Percentiles rank a stretch among this genome's conserved stretches.
phyloP scores from a whole-genome alignment of 805 yeast species.

The Metschnikowia lachancei region DNA sequence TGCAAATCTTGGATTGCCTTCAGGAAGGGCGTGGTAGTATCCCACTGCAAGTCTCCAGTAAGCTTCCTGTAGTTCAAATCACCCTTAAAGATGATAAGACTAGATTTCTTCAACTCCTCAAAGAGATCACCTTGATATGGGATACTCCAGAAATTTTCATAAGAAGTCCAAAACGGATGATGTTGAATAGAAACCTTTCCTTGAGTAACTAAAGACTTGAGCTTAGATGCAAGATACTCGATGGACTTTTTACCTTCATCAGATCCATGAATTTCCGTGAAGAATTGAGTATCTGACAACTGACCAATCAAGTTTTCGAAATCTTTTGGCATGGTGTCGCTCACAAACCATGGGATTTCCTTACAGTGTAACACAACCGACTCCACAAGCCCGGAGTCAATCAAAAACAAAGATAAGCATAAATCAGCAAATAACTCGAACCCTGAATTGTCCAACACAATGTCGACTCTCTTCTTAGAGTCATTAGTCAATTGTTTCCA shows the following conservation, averaged over 20 bases:
- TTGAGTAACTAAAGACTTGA: slow-evolving; percentile 21
- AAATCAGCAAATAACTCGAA: slow-evolving; percentile 92
- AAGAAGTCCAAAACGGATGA: slow-evolving; percentile 85
- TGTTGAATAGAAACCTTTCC: slow-evolving; percentile 35
- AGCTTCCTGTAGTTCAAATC: slow-evolving; percentile 94
- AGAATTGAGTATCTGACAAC: slow-evolving; percentile 50
- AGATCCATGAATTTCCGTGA: slow-evolving; percentile 38
- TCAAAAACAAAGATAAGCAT: slow-evolving; percentile 38
- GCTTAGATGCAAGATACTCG: slow-evolving; percentile 21
- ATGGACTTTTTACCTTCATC: slow-evolving; percentile 24
- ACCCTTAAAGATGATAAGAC: slow-evolving; percentile 84
- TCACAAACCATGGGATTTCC: slow-evolving; percentile 94
- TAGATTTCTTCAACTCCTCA: slow-evolving; percentile 57
- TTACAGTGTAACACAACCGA: slow-evolving; percentile 82
- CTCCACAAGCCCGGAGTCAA: slow-evolving; percentile 66
- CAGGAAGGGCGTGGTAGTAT: slow-evolving; percentile 69
- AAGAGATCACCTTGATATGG: slow-evolving; percentile 63
- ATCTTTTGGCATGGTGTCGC: slow-evolving; percentile 89
- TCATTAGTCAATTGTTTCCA: slow-evolving; percentile 50
- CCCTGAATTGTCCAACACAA: slow-evolving; percentile 90
- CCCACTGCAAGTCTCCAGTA: slow-evolving; percentile 90
- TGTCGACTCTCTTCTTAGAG: slow-evolving; percentile 57
- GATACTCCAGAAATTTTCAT: slow-evolving; percentile 71
- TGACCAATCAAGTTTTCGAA: slow-evolving; percentile 57
- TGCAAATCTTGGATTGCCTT: slow-evolving; percentile 71